phyloP scores from a whole-genome alignment of 2,329 filamentous ascomycete genomes.

The Trichoderma sp. region DNA sequence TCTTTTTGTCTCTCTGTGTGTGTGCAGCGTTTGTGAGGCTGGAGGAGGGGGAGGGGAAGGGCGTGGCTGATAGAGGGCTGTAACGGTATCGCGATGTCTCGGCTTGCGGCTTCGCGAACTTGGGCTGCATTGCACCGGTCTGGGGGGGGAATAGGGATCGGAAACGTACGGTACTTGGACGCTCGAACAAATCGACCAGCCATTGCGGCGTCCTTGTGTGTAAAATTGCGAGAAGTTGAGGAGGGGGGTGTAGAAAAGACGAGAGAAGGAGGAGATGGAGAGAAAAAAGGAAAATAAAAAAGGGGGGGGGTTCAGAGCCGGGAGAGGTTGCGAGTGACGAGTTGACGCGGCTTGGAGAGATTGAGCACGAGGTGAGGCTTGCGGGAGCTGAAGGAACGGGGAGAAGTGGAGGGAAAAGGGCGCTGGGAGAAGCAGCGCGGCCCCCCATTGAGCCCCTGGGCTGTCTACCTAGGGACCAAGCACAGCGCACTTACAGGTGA shows the following conservation, averaged over 20 bases:
- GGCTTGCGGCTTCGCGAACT: no score
- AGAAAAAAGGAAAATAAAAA: no score
- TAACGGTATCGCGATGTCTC: no score
- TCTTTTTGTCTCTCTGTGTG: no score
- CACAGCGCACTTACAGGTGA: constrained; percentile 17
- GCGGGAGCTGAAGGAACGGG: constrained; percentile 2
- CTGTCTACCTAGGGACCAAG: no score
- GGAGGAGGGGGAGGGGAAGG: no score
- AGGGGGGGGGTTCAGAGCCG: no score
- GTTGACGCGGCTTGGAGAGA: constrained; percentile 6
- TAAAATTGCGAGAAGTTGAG: constrained; percentile 28
- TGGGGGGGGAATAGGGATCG: not conserved
- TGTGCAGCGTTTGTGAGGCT: no score
- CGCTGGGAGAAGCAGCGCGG: not conserved
- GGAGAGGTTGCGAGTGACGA: not conserved
- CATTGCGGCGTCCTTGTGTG: constrained; percentile 46
- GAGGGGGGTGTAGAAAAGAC: no score
- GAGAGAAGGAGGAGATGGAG: not conserved
- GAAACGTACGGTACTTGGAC: constrained; percentile 67
- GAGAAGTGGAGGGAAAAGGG: not conserved
- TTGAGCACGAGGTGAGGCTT: constrained; percentile 8
- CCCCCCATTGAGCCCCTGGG: not conserved
- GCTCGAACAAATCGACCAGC: constrained; percentile 67
- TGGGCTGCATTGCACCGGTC: no score
- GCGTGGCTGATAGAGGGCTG: no score